Percentiles rank a stretch among this genome's conserved stretches.
phyloP scores from a whole-genome alignment of 1,284 basidiomycete species.

The Singerocomus rubriflavus region DNA sequence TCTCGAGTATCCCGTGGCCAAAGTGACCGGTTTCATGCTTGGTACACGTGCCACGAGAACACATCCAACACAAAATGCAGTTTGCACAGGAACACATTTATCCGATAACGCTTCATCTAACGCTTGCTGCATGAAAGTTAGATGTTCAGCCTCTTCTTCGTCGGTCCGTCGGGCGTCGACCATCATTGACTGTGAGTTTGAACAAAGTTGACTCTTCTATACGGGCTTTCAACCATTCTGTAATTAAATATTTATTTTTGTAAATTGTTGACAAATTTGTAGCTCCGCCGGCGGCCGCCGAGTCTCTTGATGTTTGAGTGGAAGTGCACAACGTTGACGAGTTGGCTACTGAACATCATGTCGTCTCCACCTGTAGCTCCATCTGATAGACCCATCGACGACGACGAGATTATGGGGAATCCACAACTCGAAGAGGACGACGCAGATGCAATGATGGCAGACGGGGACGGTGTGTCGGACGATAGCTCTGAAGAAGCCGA shows the following conservation, averaged over 20 bases:
- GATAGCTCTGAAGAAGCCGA: conserved; percentile 86
- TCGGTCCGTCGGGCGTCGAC: conserved; percentile 1
- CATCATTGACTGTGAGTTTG: conserved; percentile 2
- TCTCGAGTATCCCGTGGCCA: conserved; percentile 87
- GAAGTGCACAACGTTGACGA: conserved; percentile 8
- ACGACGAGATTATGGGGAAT: conserved; percentile 59
- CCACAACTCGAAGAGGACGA: conserved; percentile 49
- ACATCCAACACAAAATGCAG: conserved; percentile 96
- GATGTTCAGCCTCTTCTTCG: conserved; percentile 35
- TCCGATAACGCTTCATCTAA: conserved; percentile 60
- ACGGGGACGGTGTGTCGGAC: conserved; percentile 47
- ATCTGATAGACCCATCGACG: conserved; percentile 33
- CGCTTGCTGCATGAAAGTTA: conserved; percentile 60
- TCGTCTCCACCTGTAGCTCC: conserved; percentile 45
- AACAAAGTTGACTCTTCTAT: background rate
- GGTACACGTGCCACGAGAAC: conserved; percentile 59
- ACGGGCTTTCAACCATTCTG: too few species aligned
- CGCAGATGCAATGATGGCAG: conserved; percentile 51
- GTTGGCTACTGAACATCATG: conserved; percentile 43
- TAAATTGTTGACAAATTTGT: conserved; percentile 12
- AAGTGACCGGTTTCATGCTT: conserved; percentile 43
- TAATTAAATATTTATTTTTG: too few species aligned
- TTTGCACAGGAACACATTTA: conserved; percentile 68
- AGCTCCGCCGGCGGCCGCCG: conserved; percentile 29
- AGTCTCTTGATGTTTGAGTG: conserved; percentile 8